Conservation (phyloP, 441 rosid species). For the Mallotus japonicus region DNA sequence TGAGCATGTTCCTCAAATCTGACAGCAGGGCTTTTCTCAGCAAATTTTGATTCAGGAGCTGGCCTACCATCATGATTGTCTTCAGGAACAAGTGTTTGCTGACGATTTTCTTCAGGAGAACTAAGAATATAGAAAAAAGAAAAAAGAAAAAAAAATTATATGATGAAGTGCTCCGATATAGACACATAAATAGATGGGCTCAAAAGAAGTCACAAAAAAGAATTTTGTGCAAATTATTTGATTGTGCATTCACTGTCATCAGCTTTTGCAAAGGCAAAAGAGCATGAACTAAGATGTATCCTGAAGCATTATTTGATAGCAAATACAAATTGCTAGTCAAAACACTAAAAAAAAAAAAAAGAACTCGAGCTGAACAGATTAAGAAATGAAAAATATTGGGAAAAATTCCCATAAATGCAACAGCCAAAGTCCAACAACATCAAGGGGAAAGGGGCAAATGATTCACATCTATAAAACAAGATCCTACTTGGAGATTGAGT, state of each 20-base stretch:
- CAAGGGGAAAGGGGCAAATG: neutral
- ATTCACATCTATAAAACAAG: neutral
- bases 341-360: neutral
- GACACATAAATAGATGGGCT: neutral
- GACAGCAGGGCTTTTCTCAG: conserved; percentile 40
- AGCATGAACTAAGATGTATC: too few species aligned
- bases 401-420: neutral
- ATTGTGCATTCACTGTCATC: neutral
- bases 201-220: neutral
- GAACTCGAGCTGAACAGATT: neutral
- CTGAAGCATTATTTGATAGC: neutral
- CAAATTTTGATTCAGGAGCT: conserved; percentile 44
- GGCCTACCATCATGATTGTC: conserved; percentile 41
- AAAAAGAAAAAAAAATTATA: conserved; percentile 18
- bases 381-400: neutral
- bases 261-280: neutral
- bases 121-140: conserved; percentile 38
- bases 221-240: neutral
- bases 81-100: conserved; percentile 44
- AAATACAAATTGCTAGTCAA: neutral
- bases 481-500: neutral
- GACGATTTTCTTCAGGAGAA: conserved; percentile 67
- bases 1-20: conserved; percentile 41
- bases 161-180: neutral
- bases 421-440: neutral